Evolutionary conservation across 2,329 filamentous ascomycete genomes (phyloP).

Genomic region (Nigrospora osmanthi): DNA sequence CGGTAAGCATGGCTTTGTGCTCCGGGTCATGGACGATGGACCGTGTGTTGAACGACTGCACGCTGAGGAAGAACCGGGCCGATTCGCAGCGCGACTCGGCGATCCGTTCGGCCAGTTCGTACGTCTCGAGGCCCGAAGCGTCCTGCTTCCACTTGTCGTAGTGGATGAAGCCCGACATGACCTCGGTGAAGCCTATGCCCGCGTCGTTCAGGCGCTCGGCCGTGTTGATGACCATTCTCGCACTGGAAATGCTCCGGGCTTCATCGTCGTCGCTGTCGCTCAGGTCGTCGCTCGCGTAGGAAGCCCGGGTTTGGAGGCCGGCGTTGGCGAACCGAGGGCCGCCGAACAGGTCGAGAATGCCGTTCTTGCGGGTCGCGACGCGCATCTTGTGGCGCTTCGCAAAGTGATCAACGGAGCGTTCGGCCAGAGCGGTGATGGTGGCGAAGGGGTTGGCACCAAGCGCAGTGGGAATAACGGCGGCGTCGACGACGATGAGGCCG

Average conservation of each 20-base stretch:
- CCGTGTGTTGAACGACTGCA: slow-evolving; percentile 45
- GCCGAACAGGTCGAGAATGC: slow-evolving; percentile 45
- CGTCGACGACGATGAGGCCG: slow-evolving; percentile 56
- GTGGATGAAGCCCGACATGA: slow-evolving; percentile 57
- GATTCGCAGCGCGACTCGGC: slow-evolving; percentile 46
- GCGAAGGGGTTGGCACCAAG: slow-evolving; percentile 61
- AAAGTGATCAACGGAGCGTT: slow-evolving; percentile 50
- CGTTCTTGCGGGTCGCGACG: slow-evolving; percentile 38
- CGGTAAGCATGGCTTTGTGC: slow-evolving; percentile 47
- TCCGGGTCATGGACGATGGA: slow-evolving; percentile 36
- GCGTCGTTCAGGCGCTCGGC: slow-evolving; percentile 35
- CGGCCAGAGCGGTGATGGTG: slow-evolving; percentile 61
- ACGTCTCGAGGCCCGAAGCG: slow-evolving; percentile 33
- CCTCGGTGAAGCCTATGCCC: slow-evolving; percentile 54
- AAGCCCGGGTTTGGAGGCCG: slow-evolving; percentile 6
- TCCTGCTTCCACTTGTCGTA: slow-evolving; percentile 18
- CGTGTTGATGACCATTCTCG: slow-evolving; percentile 27
- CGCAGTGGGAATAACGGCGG: slow-evolving; percentile 51
- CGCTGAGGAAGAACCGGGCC: slow-evolving; percentile 51
- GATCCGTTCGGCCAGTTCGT: slow-evolving; percentile 41
- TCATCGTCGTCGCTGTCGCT: slow-evolving; percentile 19
- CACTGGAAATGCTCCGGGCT: slow-evolving; percentile 24
- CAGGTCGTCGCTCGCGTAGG: not conserved
- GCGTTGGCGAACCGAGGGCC: slow-evolving; percentile 31
- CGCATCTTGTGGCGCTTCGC: slow-evolving; percentile 29